Evolutionary conservation across 768 basidiomycete species (phyloP), one percentile per base, ranked within the genome.

Genomic region (Suillus plorans): DNA sequence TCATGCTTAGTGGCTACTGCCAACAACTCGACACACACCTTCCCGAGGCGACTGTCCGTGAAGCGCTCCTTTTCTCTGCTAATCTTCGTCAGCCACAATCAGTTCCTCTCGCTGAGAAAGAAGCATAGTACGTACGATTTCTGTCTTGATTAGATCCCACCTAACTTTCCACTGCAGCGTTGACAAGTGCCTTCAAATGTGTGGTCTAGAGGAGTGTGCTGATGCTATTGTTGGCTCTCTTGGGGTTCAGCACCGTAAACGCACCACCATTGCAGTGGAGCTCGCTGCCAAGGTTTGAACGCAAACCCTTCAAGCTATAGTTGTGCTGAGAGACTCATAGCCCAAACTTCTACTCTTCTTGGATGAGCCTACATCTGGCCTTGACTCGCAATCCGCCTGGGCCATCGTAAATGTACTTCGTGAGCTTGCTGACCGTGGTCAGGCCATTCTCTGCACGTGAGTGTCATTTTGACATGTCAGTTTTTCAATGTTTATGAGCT

Each of bases 311-410:
- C 13, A 41, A 31, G 41, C 16, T n/a, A 65, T 8, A n/a, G 25
- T 49, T 28, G 37, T 39, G 3, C 47, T 55, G n/a, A 5, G 1
- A 1, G 14, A 44, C 20, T 16, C 14, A 5, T 65, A 88, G 88
- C 94, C 93, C 1, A 86, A 86, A 73, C 79, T 95, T 0, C 79
- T 97, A 0, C 82, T 95, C 16, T 95, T 96, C 81, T 77, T 94
- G 44, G 94, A 95, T 71, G 94, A 96, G 73, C 95, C 95, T 0
- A 96, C 94, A 0, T 89, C 91, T n/a, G 93, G 94, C 36, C 80
- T 95, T 16, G 92, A 94, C 72, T 93, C 92, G 2, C 91, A 94
- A 74, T 90, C 88, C 62, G 92, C 93, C 2, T 92, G 92, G 91
- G 88, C 88, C 4, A 92, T 94, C 66, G 80, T 92, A 59, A 77